Base-by-base conservation (phyloP, 331 rosid genomes). In the Prunus yedoensis region DNA sequence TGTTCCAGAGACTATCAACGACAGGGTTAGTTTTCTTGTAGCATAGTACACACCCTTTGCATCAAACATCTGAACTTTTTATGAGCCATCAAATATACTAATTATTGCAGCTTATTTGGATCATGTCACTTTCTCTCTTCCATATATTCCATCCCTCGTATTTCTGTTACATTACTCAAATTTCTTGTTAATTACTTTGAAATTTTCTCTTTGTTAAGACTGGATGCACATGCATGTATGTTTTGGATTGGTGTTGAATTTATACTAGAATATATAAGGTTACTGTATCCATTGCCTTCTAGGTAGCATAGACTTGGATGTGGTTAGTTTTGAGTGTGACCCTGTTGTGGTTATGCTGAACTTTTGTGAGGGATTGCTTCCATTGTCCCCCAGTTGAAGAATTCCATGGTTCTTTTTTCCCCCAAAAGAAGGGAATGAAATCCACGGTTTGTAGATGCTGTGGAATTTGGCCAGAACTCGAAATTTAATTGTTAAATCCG, bases 371-470 rank as follows among this genome's bases (percentile, higher is more conserved):
- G 59, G 47, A 28, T 69, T 27, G 28, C 5, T 46, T 46, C 30
- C 35, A 21, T 15, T 20, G 49, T 66, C 12, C 11, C 71, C 27
- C 27, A 45, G 20, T 66, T 57, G 63, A 45, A 45, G 56, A 66
- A 45, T 14, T 16, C 3, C 30, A 28, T 21, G 17, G 8, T 10
- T 47, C 4, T 20, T 15, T 47, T 27, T 12, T 3, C 1, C 0
- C 35, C 59, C 43, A 68, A 68, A 10, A 25, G 73, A 47, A 68
- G 58, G 58, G 38, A 25, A 68, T 68, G 11, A 68, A 47, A 46
- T 69, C 21, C 15, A 27, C 27, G 25, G 41, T 3, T 68, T 23
- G 46, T 16, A 10, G 28, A 28, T 8, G 13, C 56, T 50, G 30
- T 28, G 46, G 60, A 69, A 28, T 27, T 28, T 32, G 62, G 13